These are phyloP conservation scores for Penicillium verrucosum DNA, from an alignment of 2,329 filamentous ascomycete species.

Conservation along the genomic window DNA sequence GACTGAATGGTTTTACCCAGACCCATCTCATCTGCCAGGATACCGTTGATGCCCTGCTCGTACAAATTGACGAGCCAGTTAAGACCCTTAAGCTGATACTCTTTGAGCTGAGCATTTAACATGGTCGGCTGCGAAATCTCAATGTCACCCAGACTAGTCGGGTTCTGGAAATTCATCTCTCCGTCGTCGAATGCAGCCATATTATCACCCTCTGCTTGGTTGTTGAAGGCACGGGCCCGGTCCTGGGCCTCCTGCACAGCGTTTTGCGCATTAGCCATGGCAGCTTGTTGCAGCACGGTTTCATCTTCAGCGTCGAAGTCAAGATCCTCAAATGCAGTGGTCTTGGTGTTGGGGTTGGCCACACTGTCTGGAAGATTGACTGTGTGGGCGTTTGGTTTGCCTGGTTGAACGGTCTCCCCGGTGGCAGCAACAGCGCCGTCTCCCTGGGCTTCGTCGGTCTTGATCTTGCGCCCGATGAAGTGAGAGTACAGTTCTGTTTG, in stretches of 20 bases:
- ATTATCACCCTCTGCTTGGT: conserved; percentile 58
- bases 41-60: conserved; percentile 99
- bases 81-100: conserved; percentile 98
- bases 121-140: conserved; percentile 93
- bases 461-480: conserved; percentile 99
- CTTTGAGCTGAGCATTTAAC: conserved; percentile 89
- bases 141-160: conserved; percentile 87
- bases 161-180: conserved; percentile 99
- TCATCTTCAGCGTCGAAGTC: conserved; percentile 97
- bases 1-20: conserved; percentile 98
- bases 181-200: conserved; percentile 81
- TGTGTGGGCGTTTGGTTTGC: conserved; percentile 39
- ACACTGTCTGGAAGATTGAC: conserved; percentile 49
- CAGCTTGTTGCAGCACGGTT: conserved; percentile 71
- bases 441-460: conserved; percentile 92
- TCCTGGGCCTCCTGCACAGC: conserved; percentile 92
- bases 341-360: conserved; percentile 60
- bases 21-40: conserved; percentile 98
- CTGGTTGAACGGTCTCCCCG: conserved; percentile 40
- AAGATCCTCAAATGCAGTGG: conserved; percentile 90
- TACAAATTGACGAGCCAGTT: conserved; percentile 99
- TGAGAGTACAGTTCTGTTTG: conserved; percentile 98
- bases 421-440: conserved; percentile 66
- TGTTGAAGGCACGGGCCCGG: conserved; percentile 90
- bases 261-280: conserved; percentile 92